Evolutionary conservation across 176 grass and related monocot genomes (phyloP).

Genomic region (Oryza rufipogon): DNA sequence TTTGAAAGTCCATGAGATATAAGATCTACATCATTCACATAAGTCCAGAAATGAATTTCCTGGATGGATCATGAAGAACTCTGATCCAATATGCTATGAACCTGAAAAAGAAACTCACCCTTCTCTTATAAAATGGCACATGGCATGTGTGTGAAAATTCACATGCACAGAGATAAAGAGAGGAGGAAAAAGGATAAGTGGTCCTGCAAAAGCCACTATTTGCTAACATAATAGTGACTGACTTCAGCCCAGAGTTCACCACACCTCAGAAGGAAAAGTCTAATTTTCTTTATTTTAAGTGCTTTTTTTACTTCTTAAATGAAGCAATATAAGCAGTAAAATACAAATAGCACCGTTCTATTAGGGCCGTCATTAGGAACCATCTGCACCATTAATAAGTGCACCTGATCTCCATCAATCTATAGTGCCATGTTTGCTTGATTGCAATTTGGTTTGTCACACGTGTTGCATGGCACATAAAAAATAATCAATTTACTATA

Average conservation of each 20-base stretch:
- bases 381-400: background rate
- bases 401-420: background rate
- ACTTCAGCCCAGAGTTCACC: conserved; percentile 7
- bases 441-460: background rate
- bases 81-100: conserved; percentile 20
- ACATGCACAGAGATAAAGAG: background rate
- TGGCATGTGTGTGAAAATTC: conserved; percentile 33
- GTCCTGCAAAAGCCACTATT: conserved; percentile 6
- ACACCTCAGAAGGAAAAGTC: background rate
- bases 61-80: conserved; percentile 46
- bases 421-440: background rate
- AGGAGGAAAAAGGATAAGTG: background rate
- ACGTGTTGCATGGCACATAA: background rate
- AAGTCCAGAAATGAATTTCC: conserved; percentile 37
- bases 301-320: conserved; percentile 8
- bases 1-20: conserved; percentile 34
- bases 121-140: conserved; percentile 32
- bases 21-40: conserved; percentile 41
- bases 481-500: conserved; percentile 16
- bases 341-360: conserved; percentile 11
- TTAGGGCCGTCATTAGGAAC: background rate
- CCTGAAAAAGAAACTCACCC: conserved; percentile 37
- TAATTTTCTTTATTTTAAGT: conserved; percentile 2
- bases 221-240: background rate
- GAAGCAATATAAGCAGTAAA: conserved; percentile 4